Conservation (phyloP, 805 yeast genomes). For the Pichia membranifaciens region DNA sequence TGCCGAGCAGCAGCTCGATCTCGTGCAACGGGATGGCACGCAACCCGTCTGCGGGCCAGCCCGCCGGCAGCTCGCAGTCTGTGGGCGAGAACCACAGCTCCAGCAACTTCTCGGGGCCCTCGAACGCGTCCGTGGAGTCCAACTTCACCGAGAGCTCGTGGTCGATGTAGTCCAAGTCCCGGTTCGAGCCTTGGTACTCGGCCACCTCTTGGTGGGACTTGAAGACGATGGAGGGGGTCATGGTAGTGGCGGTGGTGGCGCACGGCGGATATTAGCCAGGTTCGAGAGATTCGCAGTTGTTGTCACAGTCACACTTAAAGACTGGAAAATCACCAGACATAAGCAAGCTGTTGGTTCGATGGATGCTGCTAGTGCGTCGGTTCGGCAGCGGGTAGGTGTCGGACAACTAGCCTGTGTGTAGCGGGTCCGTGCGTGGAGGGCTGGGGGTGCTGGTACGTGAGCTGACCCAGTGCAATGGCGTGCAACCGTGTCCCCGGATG, state of each 20-base stretch:
- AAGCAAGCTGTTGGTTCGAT: no score
- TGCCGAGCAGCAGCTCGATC: constrained; percentile 71
- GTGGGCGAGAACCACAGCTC: constrained; percentile 81
- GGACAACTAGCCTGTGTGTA: no score
- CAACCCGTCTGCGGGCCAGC: constrained; percentile 41
- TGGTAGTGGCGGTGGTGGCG: background rate
- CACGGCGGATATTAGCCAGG: no score
- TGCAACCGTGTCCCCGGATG: no score
- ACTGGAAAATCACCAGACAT: no score
- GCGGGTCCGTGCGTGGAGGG: no score
- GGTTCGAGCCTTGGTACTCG: constrained; percentile 11
- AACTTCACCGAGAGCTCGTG: constrained; percentile 71
- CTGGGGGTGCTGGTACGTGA: no score
- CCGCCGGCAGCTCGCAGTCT: constrained; percentile 32
- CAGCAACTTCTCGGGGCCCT: constrained; percentile 92
- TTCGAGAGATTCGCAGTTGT: no score
- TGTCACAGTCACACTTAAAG: no score
- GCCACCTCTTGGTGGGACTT: constrained; percentile 10
- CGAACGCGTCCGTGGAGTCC: constrained; percentile 90
- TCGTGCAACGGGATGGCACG: constrained; percentile 57
- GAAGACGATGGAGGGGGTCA: constrained; percentile 14
- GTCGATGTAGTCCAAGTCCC: constrained; percentile 45
- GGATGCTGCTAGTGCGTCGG: no score
- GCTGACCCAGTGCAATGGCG: no score
- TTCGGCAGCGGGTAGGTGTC: no score